Base-by-base conservation (phyloP, 2,329 filamentous ascomycete species). In the Xenoacremonium recifei region DNA sequence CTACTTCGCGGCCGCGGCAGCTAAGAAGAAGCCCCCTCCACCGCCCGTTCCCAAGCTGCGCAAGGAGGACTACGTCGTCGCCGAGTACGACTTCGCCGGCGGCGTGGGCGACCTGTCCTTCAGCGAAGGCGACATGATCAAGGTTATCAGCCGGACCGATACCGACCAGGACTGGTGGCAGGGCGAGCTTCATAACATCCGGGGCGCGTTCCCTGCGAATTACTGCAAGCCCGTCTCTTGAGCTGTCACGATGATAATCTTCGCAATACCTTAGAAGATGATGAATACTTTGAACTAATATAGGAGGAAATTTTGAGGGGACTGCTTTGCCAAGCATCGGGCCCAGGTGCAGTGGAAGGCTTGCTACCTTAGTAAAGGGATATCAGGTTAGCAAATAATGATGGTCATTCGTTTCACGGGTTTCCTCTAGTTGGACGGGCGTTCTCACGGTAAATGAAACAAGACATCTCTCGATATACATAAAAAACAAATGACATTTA, bases 91-190 rank as follows among this genome's bases (percentile, higher is more conserved):
- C 11, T 48, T 48, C 19, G 21, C 39, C 21, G 45, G 45, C 16
- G 42, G 45, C 15, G 36, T 20, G 12, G 42, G 40, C 7, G 45
- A 48, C 19, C 21, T 48, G 12, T 48, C 45, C 16, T 48, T 48
- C 12, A 33, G 36, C 11, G 42, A 37, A 6, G 45, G 45, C 15
- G 45, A 48, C 20, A 37, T 16, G 33, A 47, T 45, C 19, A 43
- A 44, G 9, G 30, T 44, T 34, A 42, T 44, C 11, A 27, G 39
- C n/a, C 44, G 38, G 31, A 42, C 44, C 6, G 17, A 35, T 25
- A 45, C 44, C 3, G 44, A 47, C 16, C 45, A 48, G 23, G 45
- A 48, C 17, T 48, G 45, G 45, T 48, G 45, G 45, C 32, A 42
- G 39, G 45, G 45, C 12, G 42, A 48, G 34, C 25, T 48, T 15